Conservation (phyloP, 2,329 filamentous ascomycete genomes). For the Drechmeria coniospora region DNA sequence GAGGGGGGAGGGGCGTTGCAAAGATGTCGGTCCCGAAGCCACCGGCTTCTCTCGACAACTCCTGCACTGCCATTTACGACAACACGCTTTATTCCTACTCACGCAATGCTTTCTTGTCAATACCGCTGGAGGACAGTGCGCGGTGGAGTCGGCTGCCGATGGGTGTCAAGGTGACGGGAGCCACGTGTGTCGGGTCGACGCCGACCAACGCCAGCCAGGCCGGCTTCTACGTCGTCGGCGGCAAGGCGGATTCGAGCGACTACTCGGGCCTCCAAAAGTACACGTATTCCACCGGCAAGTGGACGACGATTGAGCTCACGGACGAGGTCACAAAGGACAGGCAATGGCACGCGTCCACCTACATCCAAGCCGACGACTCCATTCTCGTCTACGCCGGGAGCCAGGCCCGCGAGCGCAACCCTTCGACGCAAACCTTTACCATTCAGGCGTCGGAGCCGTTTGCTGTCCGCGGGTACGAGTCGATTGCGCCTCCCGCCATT, state of each 20-base stretch:
- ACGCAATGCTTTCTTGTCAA: conserved; percentile 55
- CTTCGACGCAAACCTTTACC: conserved; percentile 61
- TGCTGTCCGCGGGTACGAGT: conserved; percentile 40
- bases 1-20: conserved; percentile 7
- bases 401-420: conserved; percentile 38
- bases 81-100: conserved; percentile 79
- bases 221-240: conserved; percentile 70
- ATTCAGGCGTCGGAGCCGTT: conserved; percentile 54
- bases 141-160: conserved; percentile 52
- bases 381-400: conserved; percentile 73
- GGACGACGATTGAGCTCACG: conserved; percentile 29
- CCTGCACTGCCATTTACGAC: conserved; percentile 69
- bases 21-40: conserved; percentile 61
- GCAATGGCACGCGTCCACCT: conserved; percentile 59
- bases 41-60: conserved; percentile 51
- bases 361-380: conserved; percentile 51
- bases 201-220: conserved; percentile 41
- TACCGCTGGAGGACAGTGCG: conserved; percentile 52
- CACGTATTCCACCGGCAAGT: conserved; percentile 36
- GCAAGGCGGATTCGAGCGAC: conserved; percentile 32
- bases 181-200: conserved; percentile 58
- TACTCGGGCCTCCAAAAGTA: conserved; percentile 66
- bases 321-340: conserved; percentile 49
- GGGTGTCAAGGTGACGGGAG: conserved; percentile 58
- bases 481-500: conserved; percentile 44